Evolutionary conservation across 2,329 filamentous ascomycete genomes (phyloP).

Genomic region (Fusarium cyanostomum): DNA sequence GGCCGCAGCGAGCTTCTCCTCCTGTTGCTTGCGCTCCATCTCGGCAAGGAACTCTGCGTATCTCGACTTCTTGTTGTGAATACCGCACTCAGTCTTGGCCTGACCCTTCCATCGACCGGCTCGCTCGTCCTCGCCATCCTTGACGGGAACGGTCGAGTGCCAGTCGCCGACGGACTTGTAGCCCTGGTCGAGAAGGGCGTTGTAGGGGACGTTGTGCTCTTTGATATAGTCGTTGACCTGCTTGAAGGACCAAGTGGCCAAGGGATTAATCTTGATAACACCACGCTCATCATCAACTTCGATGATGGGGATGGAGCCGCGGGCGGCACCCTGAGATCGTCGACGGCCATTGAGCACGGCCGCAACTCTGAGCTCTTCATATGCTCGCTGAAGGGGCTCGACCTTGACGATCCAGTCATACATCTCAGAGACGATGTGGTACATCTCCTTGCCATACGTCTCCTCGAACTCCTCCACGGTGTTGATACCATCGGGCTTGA

Average conservation of each 20-base stretch:
- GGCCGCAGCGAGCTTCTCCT: conserved; percentile 49
- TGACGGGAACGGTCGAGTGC: conserved; percentile 94
- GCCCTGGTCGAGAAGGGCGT: conserved; percentile 87
- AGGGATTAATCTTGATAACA: conserved; percentile 95
- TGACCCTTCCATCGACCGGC: conserved; percentile 97
- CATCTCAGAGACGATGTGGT: conserved; percentile 85
- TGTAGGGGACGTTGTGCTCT: conserved; percentile 91
- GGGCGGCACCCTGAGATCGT: conserved; percentile 90
- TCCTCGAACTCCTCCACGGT: conserved; percentile 81
- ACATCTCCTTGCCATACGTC: conserved; percentile 83
- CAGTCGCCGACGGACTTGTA: conserved; percentile 99
- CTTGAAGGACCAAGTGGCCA: conserved; percentile 92
- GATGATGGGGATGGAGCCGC: conserved; percentile 88
- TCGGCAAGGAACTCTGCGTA: conserved; percentile 87
- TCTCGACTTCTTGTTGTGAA: conserved; percentile 96
- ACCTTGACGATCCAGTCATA: conserved; percentile 99
- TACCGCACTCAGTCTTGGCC: conserved; percentile 96
- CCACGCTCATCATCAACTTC: conserved; percentile 89
- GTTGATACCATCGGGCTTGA: conserved; percentile 82
- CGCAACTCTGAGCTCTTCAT: conserved; percentile 84
- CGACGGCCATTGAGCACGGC: conserved; percentile 93
- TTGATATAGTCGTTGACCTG: conserved; percentile 90
- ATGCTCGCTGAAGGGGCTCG: conserved; percentile 92
- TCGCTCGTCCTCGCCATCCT: conserved; percentile 92
- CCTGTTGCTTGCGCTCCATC: conserved; percentile 73